Evolutionary conservation across 306 rosid species (phyloP), one percentile per base, ranked within the genome.

Genomic region (Lathyrus aphaca): DNA sequence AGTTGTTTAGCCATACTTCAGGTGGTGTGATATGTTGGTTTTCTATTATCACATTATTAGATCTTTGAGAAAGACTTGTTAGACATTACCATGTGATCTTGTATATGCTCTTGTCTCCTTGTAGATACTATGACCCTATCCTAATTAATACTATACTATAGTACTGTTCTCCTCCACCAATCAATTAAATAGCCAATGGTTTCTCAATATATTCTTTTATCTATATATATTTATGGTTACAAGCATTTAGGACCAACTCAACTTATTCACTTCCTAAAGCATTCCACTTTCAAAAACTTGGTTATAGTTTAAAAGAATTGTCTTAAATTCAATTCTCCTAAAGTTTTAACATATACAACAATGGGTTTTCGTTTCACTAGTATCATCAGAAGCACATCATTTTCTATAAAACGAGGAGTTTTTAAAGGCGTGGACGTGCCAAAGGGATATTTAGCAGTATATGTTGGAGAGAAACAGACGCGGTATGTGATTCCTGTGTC

Each of bases 71-170:
- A 56, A 39, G 38, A 46, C 74, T 77, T 80, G 58, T 51, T 14
- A 57, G 72, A 82, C 82, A 76, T 64, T 64, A 53, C 63, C 82
- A 71, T 65, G 83, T 85, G 86, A 80, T 16, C 60, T 18, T 23
- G 18, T 16, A 43, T 15, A 15, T 45, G 66, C 16, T 67, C 46
- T 72, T 61, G 70, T 72, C 69, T 72, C 59, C 29, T 37, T 21
- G 6, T 32, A 5, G 42, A 50, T 27, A 5, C 46, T 23, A 29
- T 56, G 17, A 5, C 29, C 44, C 16, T 30, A 18, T 12, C 49
- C 18, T 38, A 30, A 29, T n/a, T 45, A 45, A 17, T 8, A n/a
- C 12, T 49, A 49, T 7, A 16, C 23, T 8, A 49, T 49, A 16
- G 5, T 48, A 17, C 18, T 8, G 25, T 10, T 14, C 35, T 30